A percentile compares a stretch with the other conserved stretches of the same genome.
Evolutionary conservation across 75 land plant species (phyloP).

Genomic region (Pinus taeda): DNA sequence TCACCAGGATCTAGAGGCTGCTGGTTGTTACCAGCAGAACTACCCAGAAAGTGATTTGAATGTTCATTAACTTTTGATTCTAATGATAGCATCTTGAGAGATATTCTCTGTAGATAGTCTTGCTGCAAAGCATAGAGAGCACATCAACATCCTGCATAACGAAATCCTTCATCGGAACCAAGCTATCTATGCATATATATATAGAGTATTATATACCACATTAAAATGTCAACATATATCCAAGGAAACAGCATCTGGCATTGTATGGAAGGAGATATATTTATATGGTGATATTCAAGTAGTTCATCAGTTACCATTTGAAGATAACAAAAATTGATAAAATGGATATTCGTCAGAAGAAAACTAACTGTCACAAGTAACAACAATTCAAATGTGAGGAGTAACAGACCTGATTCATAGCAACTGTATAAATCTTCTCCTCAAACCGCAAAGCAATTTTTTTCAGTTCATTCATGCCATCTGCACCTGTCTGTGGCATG

Average conservation of each 20-base stretch:
- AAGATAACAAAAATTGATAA: too few relatives aligned
- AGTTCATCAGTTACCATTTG: too few relatives aligned
- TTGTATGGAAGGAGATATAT: too few relatives aligned
- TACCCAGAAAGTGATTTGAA: too few relatives aligned
- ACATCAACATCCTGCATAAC: background rate
- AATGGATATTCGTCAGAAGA: background rate
- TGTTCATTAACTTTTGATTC: slow-evolving; percentile 20
- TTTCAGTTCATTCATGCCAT: slow-evolving; percentile 62
- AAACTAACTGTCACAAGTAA: background rate
- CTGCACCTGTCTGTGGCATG: slow-evolving; percentile 61
- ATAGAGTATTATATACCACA: too few relatives aligned
- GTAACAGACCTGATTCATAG: slow-evolving; percentile 53
- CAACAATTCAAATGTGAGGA: background rate
- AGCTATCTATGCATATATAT: too few relatives aligned
- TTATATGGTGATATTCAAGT: too few relatives aligned
- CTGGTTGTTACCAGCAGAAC: too few relatives aligned
- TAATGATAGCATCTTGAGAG: slow-evolving; percentile 58
- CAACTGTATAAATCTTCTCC: slow-evolving; percentile 63
- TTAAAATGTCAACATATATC: background rate
- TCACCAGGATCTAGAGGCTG: background rate
- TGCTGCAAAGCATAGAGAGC: slow-evolving; percentile 33
- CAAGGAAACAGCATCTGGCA: too few relatives aligned
- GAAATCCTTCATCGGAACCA: too few relatives aligned
- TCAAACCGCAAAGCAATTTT: slow-evolving; percentile 78
- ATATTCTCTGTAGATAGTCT: slow-evolving; percentile 76